Evolutionary conservation across 768 basidiomycete genomes (phyloP), one percentile per base, ranked within the genome.

Genomic region (Lyophyllum atratum): DNA sequence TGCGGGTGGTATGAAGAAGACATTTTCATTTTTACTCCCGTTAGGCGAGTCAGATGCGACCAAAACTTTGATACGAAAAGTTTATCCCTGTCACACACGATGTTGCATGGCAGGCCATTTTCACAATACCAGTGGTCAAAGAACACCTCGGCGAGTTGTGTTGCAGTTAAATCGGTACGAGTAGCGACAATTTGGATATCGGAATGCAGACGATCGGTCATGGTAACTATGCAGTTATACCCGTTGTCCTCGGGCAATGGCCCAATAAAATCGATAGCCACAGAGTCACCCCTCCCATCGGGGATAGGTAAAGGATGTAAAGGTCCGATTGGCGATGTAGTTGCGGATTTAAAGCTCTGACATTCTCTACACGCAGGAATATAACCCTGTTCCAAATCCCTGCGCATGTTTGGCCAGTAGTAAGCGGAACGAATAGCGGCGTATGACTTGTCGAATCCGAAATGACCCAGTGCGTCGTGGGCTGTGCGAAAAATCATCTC

Each of bases 91-190:
- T 31, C 70, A 78, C 21, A 64, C 55, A 40, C 68, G 62, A 60
- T 74, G 61, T 0, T 21, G 29, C 29, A 22, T 50, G 69, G 74
- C 0, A 77, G 44, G 0, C 78, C 74, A 61, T 75, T 73, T 40
- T 74, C 61, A 48, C 70, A 72, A 52, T 70, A 74, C 70, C 68
- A 71, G 14, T 70, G 29, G 12, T 70, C 55, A 31, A 72, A 73
- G n/a, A 72, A 66, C 0, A 68, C 11, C 0, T 29, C 43, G 0
- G 70, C 72, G 2, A 68, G 25, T 1, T 66, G 50, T 11, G 48
- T 49, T 0, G 72, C 68, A 4, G 63, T 56, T 14, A 61, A 40
- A 21, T 59, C 51, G 0, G 53, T 59, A 0, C 29, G 33, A 0
- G 43, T 48, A 0, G 68, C 59, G 0, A 66, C 50, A 6, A 72